Evolutionary conservation across 192 early-diverging fungal species (phyloP), one percentile per base, ranked within the genome.

Genomic region (Backusella parvicylindrica): DNA sequence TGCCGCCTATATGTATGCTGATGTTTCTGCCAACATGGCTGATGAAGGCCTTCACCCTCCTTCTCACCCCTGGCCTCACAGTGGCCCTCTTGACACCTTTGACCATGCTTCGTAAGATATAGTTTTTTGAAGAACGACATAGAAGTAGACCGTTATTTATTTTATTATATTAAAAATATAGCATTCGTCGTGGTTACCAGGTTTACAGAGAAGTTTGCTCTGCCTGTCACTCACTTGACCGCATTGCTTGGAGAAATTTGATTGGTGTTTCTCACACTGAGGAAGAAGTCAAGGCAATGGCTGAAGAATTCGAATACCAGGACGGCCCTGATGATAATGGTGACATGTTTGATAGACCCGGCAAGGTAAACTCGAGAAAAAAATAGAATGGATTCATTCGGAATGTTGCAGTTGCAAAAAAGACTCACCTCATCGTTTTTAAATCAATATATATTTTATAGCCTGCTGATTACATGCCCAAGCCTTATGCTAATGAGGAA

Each of bases 121-220:
- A 36, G 21, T 43, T 36, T 36, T 28, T 31, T 9, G 28, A n/a
- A 31, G 28, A 4, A 73, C 72, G n/a, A 4, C 26, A 35, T 43
- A 8, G 6, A 35, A 15, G 41, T 15, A 43, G 41, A 43, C 18
- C 21, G 35, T 30, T 63, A 16, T 16, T 65, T 18, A 23, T 70
- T 38, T 37, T 32, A 38, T 37, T 32, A 18, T 68, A 18, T 84
- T 32, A 49, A 26, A 3, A 41, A 36, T 13, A 66, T 83, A 95
- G 96, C 79, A 94, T 99, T 60, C 96, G 97, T 72, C 96, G 96
- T 85, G 97, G 97, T 75, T 99, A 95, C 89, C 96, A 96, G 83
- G 97, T 99, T 13, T 99, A 97, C 91, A 95, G 93, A 87, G 97
- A 99, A 79, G 94, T 99, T 73, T 99, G 97, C 82, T 88, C 96